Evolutionary conservation across 148 eudicot genomes (phyloP).

Genomic region (Persicaria tinctoria): DNA sequence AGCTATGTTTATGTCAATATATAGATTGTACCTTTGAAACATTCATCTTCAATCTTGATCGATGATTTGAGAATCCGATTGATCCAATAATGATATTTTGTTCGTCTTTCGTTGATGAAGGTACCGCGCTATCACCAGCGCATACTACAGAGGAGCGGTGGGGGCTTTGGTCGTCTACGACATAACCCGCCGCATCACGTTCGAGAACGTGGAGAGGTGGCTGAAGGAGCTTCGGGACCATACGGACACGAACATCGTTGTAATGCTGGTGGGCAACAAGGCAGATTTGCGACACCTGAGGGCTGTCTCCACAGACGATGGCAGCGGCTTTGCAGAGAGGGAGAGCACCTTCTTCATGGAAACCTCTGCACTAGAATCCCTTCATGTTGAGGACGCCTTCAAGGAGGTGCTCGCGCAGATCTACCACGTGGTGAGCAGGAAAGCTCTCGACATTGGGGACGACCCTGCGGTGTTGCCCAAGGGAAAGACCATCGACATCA

Average conservation of each 20-base stretch:
- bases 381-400: constrained; percentile 79
- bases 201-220: constrained; percentile 82
- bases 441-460: constrained; percentile 66
- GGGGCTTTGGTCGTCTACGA: constrained; percentile 83
- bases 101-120: constrained; percentile 21
- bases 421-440: constrained; percentile 64
- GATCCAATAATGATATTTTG: not conserved
- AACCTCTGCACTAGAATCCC: constrained; percentile 71
- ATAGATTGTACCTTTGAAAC: not conserved
- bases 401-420: constrained; percentile 68
- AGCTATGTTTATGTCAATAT: not conserved
- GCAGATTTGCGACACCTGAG: constrained; percentile 79
- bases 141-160: constrained; percentile 84
- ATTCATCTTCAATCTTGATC: not conserved
- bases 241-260: constrained; percentile 66
- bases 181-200: constrained; percentile 68
- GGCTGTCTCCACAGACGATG: constrained; percentile 52
- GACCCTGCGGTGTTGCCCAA: constrained; percentile 62
- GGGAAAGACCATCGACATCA: constrained; percentile 71
- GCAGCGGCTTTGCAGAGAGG: constrained; percentile 48
- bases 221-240: constrained; percentile 78
- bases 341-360: constrained; percentile 76
- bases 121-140: constrained; percentile 84
- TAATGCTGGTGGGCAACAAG: constrained; percentile 86
- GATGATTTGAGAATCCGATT: not conserved